Conservation (phyloP, 2,329 filamentous ascomycete species). For the Fonsecaea monophora region DNA sequence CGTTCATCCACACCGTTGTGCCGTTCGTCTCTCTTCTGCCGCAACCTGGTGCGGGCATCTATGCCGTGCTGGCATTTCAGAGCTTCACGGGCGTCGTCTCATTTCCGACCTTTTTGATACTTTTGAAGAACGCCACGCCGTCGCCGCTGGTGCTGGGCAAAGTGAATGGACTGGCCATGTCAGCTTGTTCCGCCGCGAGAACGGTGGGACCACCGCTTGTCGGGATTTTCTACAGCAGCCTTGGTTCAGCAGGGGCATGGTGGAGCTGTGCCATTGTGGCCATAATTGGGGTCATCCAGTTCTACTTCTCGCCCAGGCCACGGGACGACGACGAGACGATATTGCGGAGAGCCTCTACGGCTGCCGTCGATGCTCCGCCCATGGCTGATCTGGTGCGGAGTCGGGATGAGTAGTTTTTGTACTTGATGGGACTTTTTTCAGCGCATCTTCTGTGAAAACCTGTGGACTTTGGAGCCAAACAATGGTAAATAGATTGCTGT, state of each 20-base stretch:
- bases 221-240: conserved; percentile 68
- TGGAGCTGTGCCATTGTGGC: conserved; percentile 67
- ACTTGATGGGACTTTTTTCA: background rate
- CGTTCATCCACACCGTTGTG: conserved; percentile 66
- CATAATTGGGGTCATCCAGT: conserved; percentile 64
- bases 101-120: conserved; percentile 71
- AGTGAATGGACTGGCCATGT: conserved; percentile 71
- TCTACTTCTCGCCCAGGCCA: conserved; percentile 57
- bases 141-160: conserved; percentile 64
- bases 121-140: conserved; percentile 71
- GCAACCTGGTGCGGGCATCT: conserved; percentile 62
- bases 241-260: conserved; percentile 68
- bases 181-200: conserved; percentile 69
- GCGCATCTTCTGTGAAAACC: background rate
- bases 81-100: conserved; percentile 68
- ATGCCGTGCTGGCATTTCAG: conserved; percentile 62
- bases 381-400: conserved; percentile 13
- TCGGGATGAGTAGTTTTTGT: background rate
- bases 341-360: conserved; percentile 13
- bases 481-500: background rate
- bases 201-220: conserved; percentile 71
- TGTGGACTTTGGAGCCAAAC: background rate
- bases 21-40: conserved; percentile 65
- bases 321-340: conserved; percentile 30
- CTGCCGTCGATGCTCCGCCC: conserved; percentile 16